Percentiles rank a stretch among this genome's conserved stretches.
phyloP scores from a whole-genome alignment of 495 filamentous ascomycete species.

The Aspergillus cristatus region DNA sequence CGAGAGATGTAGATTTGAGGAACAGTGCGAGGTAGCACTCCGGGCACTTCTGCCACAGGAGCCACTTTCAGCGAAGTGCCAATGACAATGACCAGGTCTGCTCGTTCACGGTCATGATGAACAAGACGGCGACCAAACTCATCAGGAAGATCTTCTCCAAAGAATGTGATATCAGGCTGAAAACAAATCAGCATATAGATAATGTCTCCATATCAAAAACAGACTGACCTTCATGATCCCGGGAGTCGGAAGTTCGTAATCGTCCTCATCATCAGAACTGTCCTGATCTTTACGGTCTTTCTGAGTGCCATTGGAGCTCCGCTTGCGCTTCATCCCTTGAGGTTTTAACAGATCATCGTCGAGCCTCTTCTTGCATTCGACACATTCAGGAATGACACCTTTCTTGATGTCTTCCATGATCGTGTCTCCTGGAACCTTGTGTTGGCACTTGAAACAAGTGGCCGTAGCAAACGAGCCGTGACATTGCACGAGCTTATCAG shows the following conservation, averaged over 20 bases:
- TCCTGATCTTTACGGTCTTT: constrained; percentile 42
- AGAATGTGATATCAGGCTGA: constrained; percentile 92
- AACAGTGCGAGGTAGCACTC: constrained; percentile 64
- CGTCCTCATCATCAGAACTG: constrained; percentile 60
- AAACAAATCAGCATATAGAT: constrained; percentile 3
- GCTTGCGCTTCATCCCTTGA: constrained; percentile 66
- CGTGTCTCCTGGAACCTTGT: constrained; percentile 62
- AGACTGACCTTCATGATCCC: constrained; percentile 80
- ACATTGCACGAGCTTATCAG: constrained; percentile 87
- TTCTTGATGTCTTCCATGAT: constrained; percentile 74
- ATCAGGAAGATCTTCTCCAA: constrained; percentile 64
- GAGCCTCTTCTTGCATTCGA: constrained; percentile 29
- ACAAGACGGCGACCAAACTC: constrained; percentile 74
- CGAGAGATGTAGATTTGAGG: constrained; percentile 93
- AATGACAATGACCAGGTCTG: constrained; percentile 93
- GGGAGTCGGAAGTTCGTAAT: constrained; percentile 58
- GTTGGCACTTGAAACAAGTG: constrained; percentile 73
- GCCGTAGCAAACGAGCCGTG: constrained; percentile 94
- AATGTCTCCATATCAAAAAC: not conserved
- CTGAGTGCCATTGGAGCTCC: constrained; percentile 50
- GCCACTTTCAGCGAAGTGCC: constrained; percentile 95
- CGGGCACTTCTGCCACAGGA: constrained; percentile 84
- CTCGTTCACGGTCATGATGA: constrained; percentile 65
- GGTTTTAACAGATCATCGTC: constrained; percentile 29
- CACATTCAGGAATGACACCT: constrained; percentile 55